Conservation (phyloP, 2,329 filamentous ascomycete species). For the Botrytis deweyae region DNA sequence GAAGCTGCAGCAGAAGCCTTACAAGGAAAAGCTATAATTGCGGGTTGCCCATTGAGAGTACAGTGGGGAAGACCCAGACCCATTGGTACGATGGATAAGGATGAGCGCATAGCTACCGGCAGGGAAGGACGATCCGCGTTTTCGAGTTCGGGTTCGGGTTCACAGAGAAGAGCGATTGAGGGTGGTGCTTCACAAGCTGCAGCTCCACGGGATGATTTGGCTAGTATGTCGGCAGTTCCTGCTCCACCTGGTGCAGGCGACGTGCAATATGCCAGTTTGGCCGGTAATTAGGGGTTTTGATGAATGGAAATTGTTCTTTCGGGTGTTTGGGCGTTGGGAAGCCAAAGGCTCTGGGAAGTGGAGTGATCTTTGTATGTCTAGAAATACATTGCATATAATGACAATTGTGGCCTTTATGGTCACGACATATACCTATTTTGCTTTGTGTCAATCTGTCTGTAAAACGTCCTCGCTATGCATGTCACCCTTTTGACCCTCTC, state of each 20-base stretch:
- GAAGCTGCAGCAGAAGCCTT: constrained; percentile 83
- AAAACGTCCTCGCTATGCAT: not conserved
- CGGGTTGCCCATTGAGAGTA: constrained; percentile 84
- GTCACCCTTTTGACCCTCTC: not conserved
- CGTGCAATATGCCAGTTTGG: constrained; percentile 79
- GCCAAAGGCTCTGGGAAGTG: constrained; percentile 5
- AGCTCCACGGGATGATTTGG: constrained; percentile 35
- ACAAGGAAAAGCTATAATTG: constrained; percentile 84
- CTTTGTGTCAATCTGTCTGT: not conserved
- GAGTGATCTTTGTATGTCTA: constrained; percentile 1
- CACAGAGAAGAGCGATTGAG: constrained; percentile 36
- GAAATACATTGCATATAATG: constrained; percentile 20
- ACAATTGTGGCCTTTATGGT: constrained; percentile 5
- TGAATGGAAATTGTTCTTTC: constrained; percentile 26
- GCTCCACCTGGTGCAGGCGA: constrained; percentile 78
- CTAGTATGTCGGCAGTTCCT: constrained; percentile 52
- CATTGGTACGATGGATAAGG: constrained; percentile 85
- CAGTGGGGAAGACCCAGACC: constrained; percentile 93
- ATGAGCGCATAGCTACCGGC: constrained; percentile 78
- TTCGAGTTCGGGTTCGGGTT: constrained; percentile 41
- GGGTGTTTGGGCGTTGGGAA: constrained; percentile 36
- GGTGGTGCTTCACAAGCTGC: constrained; percentile 32
- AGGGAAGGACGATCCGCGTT: constrained; percentile 69
- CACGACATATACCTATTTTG: not conserved
- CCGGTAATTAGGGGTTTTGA: constrained; percentile 64